Percentiles rank a stretch among this genome's conserved stretches.
Evolutionary conservation across 1,284 basidiomycete species (phyloP).

Genomic region (Cryptococcus sp.): DNA sequence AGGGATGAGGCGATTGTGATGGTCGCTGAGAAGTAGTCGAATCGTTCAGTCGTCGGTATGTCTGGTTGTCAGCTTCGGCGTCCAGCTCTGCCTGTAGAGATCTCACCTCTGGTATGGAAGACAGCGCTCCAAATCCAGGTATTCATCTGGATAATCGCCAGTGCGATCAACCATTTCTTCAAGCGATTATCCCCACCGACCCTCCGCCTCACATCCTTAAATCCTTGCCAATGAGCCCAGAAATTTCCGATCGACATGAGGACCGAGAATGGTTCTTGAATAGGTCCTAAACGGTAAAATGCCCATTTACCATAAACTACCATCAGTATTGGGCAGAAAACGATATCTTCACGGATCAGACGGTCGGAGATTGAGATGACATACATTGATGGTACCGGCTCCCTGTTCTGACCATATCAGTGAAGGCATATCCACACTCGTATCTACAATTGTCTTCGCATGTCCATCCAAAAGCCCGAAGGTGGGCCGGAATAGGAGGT

Average conservation of each 20-base stretch:
- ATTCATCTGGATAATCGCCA: conserved; percentile 73
- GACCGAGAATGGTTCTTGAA: conserved; percentile 93
- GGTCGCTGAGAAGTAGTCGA: conserved; percentile 95
- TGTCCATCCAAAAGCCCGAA: conserved; percentile 57
- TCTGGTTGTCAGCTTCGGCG: conserved; percentile 53
- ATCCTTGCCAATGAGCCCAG: conserved; percentile 62
- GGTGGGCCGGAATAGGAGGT: conserved; percentile 50
- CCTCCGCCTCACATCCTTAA: conserved; percentile 52
- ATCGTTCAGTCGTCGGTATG: conserved; percentile 73
- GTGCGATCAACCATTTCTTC: conserved; percentile 62
- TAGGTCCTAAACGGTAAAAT: conserved; percentile 75
- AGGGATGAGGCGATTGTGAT: conserved; percentile 71
- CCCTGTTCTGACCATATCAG: conserved; percentile 55
- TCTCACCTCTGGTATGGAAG: conserved; percentile 83
- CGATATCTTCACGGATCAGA: neutral
- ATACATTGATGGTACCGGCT: conserved; percentile 60
- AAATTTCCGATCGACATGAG: conserved; percentile 80
- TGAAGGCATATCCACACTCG: conserved; percentile 78
- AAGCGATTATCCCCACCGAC: conserved; percentile 64
- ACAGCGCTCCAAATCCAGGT: conserved; percentile 90
- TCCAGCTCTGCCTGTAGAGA: too few relatives aligned
- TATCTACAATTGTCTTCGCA: conserved; percentile 88
- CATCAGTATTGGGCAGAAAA: too few relatives aligned
- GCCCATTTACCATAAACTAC: conserved; percentile 90
- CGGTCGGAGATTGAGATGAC: conserved; percentile 5